Evolutionary conservation across 495 filamentous ascomycete species (phyloP).

Genomic region (Neurospora sp.): DNA sequence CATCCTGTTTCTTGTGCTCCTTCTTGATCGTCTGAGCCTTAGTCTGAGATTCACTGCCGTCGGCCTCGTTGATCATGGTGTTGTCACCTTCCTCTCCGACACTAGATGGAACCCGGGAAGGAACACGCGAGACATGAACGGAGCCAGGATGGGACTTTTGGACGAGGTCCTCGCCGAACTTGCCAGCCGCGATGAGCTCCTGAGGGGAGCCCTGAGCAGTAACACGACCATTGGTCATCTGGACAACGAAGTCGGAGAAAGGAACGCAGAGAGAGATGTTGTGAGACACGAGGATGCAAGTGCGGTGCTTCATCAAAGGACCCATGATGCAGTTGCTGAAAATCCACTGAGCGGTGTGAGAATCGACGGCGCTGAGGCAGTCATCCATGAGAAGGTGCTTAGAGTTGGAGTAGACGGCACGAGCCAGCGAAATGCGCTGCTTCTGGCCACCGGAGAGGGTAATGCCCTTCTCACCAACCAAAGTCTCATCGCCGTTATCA

Average conservation of each 20-base stretch:
- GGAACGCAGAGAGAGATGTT: slow-evolving; percentile 81
- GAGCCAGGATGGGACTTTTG: slow-evolving; percentile 63
- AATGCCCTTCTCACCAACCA: slow-evolving; percentile 97
- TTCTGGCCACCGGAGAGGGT: slow-evolving; percentile 96
- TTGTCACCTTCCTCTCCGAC: slow-evolving; percentile 43
- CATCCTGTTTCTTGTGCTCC: slow-evolving; percentile 37
- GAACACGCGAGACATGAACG: slow-evolving; percentile 50
- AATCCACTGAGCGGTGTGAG: slow-evolving; percentile 97
- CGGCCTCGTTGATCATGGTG: slow-evolving; percentile 35
- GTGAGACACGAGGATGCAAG: slow-evolving; percentile 96
- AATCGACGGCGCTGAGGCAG: slow-evolving; percentile 96
- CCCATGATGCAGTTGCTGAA: slow-evolving; percentile 88
- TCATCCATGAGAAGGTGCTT: slow-evolving; percentile 88
- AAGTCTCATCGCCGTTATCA: slow-evolving; percentile 82
- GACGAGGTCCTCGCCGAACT: slow-evolving; percentile 68
- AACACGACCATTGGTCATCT: slow-evolving; percentile 79
- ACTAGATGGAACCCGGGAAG: slow-evolving; percentile 66
- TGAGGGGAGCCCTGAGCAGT: slow-evolving; percentile 63
- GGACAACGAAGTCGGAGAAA: slow-evolving; percentile 65
- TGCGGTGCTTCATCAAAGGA: slow-evolving; percentile 77
- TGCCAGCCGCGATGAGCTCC: slow-evolving; percentile 72
- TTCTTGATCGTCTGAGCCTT: slow-evolving; percentile 33
- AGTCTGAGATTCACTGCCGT: slow-evolving; percentile 21
- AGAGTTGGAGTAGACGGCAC: slow-evolving; percentile 87
- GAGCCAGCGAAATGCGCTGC: slow-evolving; percentile 89